Percentiles rank a stretch among this genome's conserved stretches.
Conservation (phyloP, 2,329 filamentous ascomycete genomes). For the Fusarium subtropicale region DNA sequence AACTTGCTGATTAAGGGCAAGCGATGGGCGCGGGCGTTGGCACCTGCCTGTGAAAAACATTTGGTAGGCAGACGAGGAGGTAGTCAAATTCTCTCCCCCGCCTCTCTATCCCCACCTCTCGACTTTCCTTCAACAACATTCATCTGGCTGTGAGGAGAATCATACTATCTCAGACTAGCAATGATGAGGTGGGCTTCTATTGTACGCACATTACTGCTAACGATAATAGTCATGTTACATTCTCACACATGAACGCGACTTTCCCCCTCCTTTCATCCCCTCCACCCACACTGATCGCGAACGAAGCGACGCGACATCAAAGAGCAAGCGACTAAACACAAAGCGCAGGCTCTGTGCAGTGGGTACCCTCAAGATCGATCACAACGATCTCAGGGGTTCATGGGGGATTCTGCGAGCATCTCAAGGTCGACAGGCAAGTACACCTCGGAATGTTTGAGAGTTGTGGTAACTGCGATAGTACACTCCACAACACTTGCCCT, state of each 20-base stretch:
- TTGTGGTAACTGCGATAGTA: not conserved
- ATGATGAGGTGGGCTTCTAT: not conserved
- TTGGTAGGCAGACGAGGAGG: not conserved
- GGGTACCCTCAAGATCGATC: not conserved
- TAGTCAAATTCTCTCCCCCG: not conserved
- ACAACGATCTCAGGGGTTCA: not conserved
- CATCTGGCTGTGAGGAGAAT: not conserved
- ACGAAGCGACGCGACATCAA: not conserved
- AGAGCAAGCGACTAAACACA: not conserved
- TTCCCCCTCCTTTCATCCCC: not conserved
- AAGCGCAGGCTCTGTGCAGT: not conserved
- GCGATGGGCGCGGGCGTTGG: too few relatives aligned
- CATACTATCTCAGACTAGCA: not conserved
- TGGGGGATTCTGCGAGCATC: not conserved
- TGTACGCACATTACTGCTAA: not conserved
- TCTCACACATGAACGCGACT: not conserved
- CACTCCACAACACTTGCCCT: not conserved
- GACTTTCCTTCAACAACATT: not conserved
- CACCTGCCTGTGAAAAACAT: not conserved
- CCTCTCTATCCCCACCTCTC: not conserved
- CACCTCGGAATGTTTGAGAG: not conserved
- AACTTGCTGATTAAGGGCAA: too few relatives aligned
- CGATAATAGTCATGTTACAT: not conserved
- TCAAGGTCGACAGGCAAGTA: not conserved
- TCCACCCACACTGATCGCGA: not conserved